Conservation (phyloP, 2,329 filamentous ascomycete species). For the Cryphonectria radicalis region DNA sequence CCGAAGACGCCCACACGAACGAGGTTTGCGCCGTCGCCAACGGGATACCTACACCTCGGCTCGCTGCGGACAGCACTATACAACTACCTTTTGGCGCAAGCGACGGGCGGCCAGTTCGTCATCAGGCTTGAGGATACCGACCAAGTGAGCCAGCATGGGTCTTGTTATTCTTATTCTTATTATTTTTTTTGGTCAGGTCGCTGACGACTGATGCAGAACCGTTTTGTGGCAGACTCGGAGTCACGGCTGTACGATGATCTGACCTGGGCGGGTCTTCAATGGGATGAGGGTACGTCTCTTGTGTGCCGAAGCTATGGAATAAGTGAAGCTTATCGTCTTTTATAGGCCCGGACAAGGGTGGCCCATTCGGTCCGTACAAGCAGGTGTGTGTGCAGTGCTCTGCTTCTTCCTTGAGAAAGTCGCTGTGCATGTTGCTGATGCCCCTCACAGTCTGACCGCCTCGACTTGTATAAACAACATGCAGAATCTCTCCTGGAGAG, state of each 20-base stretch:
- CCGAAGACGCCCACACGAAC: slow-evolving; percentile 69
- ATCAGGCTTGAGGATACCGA: slow-evolving; percentile 95
- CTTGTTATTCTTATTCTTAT: too few relatives aligned
- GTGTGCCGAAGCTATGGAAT: neutral
- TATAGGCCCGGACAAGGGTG: slow-evolving; percentile 75
- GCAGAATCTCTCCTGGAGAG: slow-evolving; percentile 69
- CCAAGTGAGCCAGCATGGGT: slow-evolving; percentile 47
- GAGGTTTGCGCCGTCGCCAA: slow-evolving; percentile 94
- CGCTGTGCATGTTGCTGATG: slow-evolving; percentile 17
- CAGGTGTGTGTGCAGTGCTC: slow-evolving; percentile 46
- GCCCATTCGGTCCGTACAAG: slow-evolving; percentile 82
- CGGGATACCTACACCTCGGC: slow-evolving; percentile 89
- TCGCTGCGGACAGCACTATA: slow-evolving; percentile 92
- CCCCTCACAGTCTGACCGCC: slow-evolving; percentile 72
- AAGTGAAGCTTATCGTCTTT: neutral
- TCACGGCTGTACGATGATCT: slow-evolving; percentile 77
- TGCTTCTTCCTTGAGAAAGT: slow-evolving; percentile 31
- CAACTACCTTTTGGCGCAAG: slow-evolving; percentile 88
- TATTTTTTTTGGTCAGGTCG: slow-evolving; percentile 36
- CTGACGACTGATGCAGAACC: slow-evolving; percentile 48
- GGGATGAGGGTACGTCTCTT: slow-evolving; percentile 70
- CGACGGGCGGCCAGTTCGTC: slow-evolving; percentile 87
- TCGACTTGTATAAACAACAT: slow-evolving; percentile 72
- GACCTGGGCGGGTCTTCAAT: slow-evolving; percentile 84
- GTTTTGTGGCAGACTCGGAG: slow-evolving; percentile 81